A percentile compares a stretch with the other conserved stretches of the same genome.
These are phyloP conservation scores for Rhytidiadelphus loreus DNA, from an alignment of 225 moss, liverwort and hornwort species.

Conservation along the genomic window DNA sequence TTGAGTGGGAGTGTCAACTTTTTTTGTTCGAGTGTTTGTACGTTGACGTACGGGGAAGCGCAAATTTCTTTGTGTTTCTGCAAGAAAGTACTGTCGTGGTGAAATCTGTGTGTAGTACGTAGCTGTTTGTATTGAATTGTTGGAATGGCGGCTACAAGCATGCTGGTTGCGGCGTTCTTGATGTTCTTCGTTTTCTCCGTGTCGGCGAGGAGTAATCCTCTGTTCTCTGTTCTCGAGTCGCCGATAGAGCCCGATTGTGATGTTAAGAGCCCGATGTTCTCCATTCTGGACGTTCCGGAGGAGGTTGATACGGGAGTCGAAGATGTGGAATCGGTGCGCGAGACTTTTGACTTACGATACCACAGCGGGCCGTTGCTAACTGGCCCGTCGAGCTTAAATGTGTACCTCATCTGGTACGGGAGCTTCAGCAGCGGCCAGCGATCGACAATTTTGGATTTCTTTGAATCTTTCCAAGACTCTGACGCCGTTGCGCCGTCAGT, in stretches of 20 bases:
- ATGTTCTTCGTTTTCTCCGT: neutral
- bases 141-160: neutral
- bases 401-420: conserved; percentile 77
- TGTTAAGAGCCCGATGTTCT: neutral
- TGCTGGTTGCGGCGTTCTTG: conserved; percentile 3
- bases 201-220: neutral
- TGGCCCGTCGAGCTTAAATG: conserved; percentile 17
- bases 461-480: conserved; percentile 43
- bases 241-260: neutral
- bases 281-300: neutral
- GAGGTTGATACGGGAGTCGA: neutral
- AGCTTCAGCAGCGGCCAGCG: conserved; percentile 40
- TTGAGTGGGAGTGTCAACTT: neutral
- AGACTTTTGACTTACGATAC: conserved; percentile 42
- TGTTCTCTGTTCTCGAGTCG: conserved; percentile 8
- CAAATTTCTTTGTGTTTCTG: neutral
- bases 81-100: neutral
- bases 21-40: neutral
- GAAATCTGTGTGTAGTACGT: neutral
- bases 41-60: neutral
- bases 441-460: conserved; percentile 46
- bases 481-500: conserved; percentile 26
- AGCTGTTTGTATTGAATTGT: neutral
- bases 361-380: conserved; percentile 64
- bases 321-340: neutral